Conservation (phyloP, 768 basidiomycete genomes). For the Tricholoma sp. region DNA sequence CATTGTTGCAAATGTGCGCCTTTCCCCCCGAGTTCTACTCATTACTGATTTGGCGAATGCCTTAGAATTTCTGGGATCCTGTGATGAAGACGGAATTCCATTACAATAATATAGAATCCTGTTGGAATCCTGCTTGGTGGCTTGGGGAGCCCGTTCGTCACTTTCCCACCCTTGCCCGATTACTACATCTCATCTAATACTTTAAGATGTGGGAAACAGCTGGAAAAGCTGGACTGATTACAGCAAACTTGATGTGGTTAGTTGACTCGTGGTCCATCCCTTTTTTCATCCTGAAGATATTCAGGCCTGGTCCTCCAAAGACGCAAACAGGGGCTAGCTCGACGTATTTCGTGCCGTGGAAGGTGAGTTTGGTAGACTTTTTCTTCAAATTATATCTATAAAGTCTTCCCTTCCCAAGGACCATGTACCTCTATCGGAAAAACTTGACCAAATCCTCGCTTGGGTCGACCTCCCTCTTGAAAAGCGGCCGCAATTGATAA, state of each 20-base stretch:
- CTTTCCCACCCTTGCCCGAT: not conserved
- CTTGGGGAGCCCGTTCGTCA: conserved; percentile 72
- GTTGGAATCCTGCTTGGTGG: conserved; percentile 79
- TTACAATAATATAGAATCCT: conserved; percentile 58
- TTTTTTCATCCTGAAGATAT: not conserved
- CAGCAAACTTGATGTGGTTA: conserved; percentile 92
- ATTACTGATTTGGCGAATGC: not conserved
- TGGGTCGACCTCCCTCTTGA: conserved; percentile 80
- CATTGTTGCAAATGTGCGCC: conserved; percentile 77
- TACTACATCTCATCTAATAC: not conserved
- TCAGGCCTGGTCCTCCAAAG: conserved; percentile 78
- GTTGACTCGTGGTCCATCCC: conserved; percentile 17
- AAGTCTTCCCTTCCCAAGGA: conserved; percentile 31
- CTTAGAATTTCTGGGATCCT: conserved; percentile 86
- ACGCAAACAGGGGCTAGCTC: conserved; percentile 61
- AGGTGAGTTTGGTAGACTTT: conserved; percentile 31
- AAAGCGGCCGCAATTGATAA: conserved; percentile 70
- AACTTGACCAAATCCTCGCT: conserved; percentile 70
- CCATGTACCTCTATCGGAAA: conserved; percentile 58
- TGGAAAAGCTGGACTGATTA: conserved; percentile 60
- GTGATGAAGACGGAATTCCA: conserved; percentile 54
- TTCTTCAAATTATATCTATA: not conserved
- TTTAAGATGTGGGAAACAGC: conserved; percentile 89
- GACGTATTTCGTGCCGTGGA: conserved; percentile 79
- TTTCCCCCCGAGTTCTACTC: not conserved